Base-by-base conservation (phyloP, 1,284 basidiomycete species). In the Chalciporus sp. region DNA sequence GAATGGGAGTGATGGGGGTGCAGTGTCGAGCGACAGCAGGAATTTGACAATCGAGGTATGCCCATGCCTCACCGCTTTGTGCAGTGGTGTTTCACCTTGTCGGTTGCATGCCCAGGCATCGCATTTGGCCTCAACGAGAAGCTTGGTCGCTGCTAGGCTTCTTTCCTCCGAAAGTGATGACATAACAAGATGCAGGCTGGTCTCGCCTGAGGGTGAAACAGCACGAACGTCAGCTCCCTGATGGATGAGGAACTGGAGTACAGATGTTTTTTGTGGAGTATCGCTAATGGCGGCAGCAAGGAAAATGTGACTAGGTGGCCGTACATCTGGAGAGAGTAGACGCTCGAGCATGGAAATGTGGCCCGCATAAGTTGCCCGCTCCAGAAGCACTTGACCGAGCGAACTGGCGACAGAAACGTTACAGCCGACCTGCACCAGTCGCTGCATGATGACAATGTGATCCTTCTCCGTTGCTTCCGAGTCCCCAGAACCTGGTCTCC, bases 261-360 rank as follows among this genome's bases (percentile, higher is more conserved):
- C 44, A 10, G 23, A 40, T 31, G 49, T 39, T 43, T 33, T 61
- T 26, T 7, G 3, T 8, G 10, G 0, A 3, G 35, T 29, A 6
- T 12, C 35, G 17, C 37, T 1, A 40, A 12, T 8, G 49, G 29
- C 8, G 12, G 29, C 47, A 6, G 43, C 6, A 23, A 53, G 53
- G 8, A 60, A 23, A 9, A 58, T 48, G 17, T 29, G 53, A 1
- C 23, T 16, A 0, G 54, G 58, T 19, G 45, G 58, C 2, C 3
- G 26, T 7, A 37, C 28, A 3, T 11, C 33, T 28, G 1, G 23
- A 7, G 45, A 57, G 19, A 58, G 39, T 2, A 60, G 31, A 17
- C 60, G 58, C 9, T 60, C 33, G 14, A 57, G 54, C 0, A 57
- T 42, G 10, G 46, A 49, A 3, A 60, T 8, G 8, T 57, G 46